A percentile compares a stretch with the other conserved stretches of the same genome.
phyloP scores from a whole-genome alignment of 2,329 filamentous ascomycete species.

The Penicillium paneum region DNA sequence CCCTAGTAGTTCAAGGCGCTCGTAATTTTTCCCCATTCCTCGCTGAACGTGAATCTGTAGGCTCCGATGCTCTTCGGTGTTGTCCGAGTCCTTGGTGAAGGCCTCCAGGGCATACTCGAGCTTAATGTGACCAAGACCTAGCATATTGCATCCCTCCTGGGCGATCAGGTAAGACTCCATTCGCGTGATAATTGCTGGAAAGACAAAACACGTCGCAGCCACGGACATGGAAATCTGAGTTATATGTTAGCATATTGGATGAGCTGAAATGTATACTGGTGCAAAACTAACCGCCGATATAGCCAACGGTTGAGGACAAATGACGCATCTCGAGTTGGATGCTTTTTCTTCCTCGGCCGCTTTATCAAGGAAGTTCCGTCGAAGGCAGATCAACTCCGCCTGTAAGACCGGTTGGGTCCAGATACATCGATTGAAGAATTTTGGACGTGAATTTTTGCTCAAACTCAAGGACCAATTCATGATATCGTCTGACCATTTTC shows the following conservation, averaged over 20 bases:
- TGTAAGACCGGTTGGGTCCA: constrained; percentile 76
- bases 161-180: constrained; percentile 79
- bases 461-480: constrained; percentile 80
- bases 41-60: constrained; percentile 70
- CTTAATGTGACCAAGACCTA: constrained; percentile 61
- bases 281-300: constrained; percentile 68
- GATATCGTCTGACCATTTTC: constrained; percentile 60
- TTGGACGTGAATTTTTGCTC: constrained; percentile 58
- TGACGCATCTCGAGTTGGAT: constrained; percentile 55
- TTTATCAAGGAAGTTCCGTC: constrained; percentile 80
- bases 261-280: neutral
- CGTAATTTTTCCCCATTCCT: constrained; percentile 93
- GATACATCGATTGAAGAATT: constrained; percentile 51
- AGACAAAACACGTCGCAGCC: constrained; percentile 69
- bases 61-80: constrained; percentile 67
- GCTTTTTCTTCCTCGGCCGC: constrained; percentile 51
- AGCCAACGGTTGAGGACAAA: constrained; percentile 73
- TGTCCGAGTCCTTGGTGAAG: constrained; percentile 87
- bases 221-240: constrained; percentile 63
- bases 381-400: constrained; percentile 68
- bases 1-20: constrained; percentile 87
- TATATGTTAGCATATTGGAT: neutral
- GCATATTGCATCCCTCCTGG: constrained; percentile 65
- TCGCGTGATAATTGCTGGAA: constrained; percentile 81
- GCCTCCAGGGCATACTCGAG: constrained; percentile 77